phyloP scores from a whole-genome alignment of 306 rosid species.

The Cicer cuneatum region DNA sequence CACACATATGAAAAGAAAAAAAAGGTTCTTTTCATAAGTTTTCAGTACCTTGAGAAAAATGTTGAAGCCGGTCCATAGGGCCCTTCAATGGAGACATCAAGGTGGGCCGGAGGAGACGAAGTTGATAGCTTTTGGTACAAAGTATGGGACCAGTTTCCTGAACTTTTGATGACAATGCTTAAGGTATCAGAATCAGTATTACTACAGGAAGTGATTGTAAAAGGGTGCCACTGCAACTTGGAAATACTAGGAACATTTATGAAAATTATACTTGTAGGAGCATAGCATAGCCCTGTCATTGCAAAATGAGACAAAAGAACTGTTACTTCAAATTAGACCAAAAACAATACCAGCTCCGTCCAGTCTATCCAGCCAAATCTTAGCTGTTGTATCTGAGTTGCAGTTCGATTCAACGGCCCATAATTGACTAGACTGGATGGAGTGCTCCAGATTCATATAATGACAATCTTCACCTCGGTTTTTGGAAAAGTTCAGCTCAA shows the following conservation, averaged over 20 bases:
- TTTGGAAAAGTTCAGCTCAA: constrained; percentile 69
- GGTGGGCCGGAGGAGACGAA: constrained; percentile 33
- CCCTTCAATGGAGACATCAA: constrained; percentile 63
- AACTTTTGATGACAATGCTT: constrained; percentile 55
- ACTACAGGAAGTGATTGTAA: constrained; percentile 54
- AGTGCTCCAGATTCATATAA: not conserved
- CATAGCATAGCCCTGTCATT: constrained; percentile 39
- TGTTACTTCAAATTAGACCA: not conserved
- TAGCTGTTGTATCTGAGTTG: not conserved
- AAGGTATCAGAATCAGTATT: constrained; percentile 53
- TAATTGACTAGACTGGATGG: not conserved
- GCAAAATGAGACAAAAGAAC: not conserved
- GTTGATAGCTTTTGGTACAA: constrained; percentile 55
- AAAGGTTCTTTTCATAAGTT: not conserved
- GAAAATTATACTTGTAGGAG: constrained; percentile 64
- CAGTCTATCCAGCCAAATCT: not conserved
- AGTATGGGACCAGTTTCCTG: constrained; percentile 59
- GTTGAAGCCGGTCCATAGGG: constrained; percentile 56
- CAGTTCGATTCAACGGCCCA: not conserved
- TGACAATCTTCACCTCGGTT: constrained; percentile 48
- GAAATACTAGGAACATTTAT: constrained; percentile 65
- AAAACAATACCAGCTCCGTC: not conserved
- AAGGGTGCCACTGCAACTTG: constrained; percentile 76
- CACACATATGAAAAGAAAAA: not conserved
- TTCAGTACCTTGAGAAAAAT: constrained; percentile 6